Evolutionary conservation across 139 green algal genomes (phyloP), one percentile per base, ranked within the genome.

Genomic region (Chlamydomonas applanata): DNA sequence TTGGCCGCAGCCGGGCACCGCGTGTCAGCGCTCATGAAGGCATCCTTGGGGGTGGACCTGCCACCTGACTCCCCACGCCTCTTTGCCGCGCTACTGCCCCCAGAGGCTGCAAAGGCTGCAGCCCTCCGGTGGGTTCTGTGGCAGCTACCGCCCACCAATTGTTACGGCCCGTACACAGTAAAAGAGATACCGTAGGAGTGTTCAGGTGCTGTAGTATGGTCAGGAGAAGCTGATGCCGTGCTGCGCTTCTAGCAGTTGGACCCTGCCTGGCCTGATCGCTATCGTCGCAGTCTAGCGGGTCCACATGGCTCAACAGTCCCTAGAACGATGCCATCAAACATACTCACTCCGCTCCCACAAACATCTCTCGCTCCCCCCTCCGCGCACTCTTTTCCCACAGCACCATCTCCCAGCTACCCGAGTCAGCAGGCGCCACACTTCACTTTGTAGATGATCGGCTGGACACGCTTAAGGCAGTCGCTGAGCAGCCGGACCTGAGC

Each of bases 401-500:
- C 7, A 49, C 40, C 40, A 49, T 49, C 40, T 49, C 40, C 7
- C 40, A 49, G 40, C 40, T 49, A 11, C 40, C 7, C 40, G 7
- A 49, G 40, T 7, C 40, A 49, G 7, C 40, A 19, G 40, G 40
- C 7, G 40, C 40, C 40, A 49, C 40, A 49, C 3, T 93, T 2
- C 89, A 94, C 71, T 94, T 94, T 74, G 76, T 94, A 5, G 89
- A 94, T 74, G 89, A 94, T 72, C 74, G 89, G 7, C 82, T 87
- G 29, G 88, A 94, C 35, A 94, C 89, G 11, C 44, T 94, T 66
- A 34, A 79, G 54, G 85, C 87, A 13, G 77, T 91, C 22, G 49
- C 36, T 33, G n/a, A 70, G 54, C 65, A 67, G 32, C 73, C 62
- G 5, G 79, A 81, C 3, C 66, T 91, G 44, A 9, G 64, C 52